Conservation (phyloP, 2,329 filamentous ascomycete genomes). For the Penicillium thymicola region DNA sequence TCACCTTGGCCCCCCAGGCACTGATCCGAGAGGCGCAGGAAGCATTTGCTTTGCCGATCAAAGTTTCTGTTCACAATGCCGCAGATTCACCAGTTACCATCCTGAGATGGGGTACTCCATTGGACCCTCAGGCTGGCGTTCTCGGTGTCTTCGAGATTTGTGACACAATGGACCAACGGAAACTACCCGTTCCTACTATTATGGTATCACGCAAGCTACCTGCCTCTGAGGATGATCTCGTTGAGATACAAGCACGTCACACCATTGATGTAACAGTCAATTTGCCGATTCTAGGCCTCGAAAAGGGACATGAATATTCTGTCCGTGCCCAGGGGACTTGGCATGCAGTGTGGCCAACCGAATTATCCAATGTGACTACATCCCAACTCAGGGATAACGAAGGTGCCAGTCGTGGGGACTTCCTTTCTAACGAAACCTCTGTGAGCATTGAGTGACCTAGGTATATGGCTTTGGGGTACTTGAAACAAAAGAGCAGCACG, state of each 20-base stretch:
- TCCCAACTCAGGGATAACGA: conserved; percentile 21
- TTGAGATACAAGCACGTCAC: conserved; percentile 29
- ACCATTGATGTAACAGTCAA: conserved; percentile 23
- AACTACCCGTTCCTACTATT: conserved; percentile 29
- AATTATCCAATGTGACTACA: conserved; percentile 21
- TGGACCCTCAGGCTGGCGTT: conserved; percentile 32
- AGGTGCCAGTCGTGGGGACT: conserved; percentile 22
- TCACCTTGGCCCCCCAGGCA: conserved; percentile 16
- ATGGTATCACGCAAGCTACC: conserved; percentile 36
- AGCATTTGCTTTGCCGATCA: conserved; percentile 23
- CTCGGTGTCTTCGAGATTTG: conserved; percentile 32
- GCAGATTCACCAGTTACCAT: conserved; percentile 30
- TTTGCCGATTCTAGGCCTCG: conserved; percentile 27
- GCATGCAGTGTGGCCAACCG: conserved; percentile 35
- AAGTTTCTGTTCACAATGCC: conserved; percentile 29
- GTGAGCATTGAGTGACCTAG: conserved; percentile 12
- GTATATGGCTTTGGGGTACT: background rate
- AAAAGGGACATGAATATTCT: conserved; percentile 32
- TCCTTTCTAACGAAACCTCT: conserved; percentile 23
- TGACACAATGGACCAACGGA: conserved; percentile 21
- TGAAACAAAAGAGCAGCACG: background rate
- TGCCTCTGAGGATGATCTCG: conserved; percentile 27
- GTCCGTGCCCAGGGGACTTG: conserved; percentile 34
- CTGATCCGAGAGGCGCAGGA: conserved; percentile 13
- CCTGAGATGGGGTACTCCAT: conserved; percentile 38